phyloP scores from a whole-genome alignment of 805 yeast genomes.

The Zygosaccharomyces lentus region DNA sequence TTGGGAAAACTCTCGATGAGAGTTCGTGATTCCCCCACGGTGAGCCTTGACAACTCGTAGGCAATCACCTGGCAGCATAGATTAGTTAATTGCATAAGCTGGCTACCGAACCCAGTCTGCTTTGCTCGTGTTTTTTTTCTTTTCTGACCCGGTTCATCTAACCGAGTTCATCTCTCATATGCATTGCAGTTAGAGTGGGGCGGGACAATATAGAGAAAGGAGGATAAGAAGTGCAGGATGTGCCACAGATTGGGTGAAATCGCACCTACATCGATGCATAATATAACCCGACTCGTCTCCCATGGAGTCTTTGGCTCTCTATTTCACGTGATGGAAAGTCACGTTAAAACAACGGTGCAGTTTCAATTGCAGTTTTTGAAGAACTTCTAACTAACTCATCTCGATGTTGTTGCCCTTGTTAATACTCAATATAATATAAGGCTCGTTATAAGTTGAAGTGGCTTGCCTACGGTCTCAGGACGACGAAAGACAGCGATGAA shows the following conservation, averaged over 20 bases:
- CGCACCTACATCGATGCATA: too few species aligned
- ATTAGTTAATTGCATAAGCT: not conserved
- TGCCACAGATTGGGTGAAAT: too few species aligned
- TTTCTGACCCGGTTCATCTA: not conserved
- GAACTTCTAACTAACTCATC: not conserved
- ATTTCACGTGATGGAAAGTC: not conserved
- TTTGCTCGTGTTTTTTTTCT: not conserved
- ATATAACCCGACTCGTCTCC: too few species aligned
- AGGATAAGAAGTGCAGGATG: not conserved
- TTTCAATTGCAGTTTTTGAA: not conserved
- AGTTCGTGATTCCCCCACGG: not conserved
- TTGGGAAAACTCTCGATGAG: not conserved
- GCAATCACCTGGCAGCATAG: conserved; percentile 1
- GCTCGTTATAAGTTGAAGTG: not conserved
- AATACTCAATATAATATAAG: not conserved
- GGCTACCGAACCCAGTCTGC: too few species aligned
- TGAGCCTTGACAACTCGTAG: not conserved
- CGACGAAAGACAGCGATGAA: conserved; percentile 4
- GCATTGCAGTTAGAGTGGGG: not conserved
- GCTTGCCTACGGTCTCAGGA: not conserved
- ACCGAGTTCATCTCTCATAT: not conserved
- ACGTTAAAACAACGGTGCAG: not conserved
- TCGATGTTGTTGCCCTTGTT: not conserved
- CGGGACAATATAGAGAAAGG: not conserved
- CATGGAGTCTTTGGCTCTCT: not conserved